phyloP scores from a whole-genome alignment of 2,329 filamentous ascomycete species.

The Shiraia bambusicola region DNA sequence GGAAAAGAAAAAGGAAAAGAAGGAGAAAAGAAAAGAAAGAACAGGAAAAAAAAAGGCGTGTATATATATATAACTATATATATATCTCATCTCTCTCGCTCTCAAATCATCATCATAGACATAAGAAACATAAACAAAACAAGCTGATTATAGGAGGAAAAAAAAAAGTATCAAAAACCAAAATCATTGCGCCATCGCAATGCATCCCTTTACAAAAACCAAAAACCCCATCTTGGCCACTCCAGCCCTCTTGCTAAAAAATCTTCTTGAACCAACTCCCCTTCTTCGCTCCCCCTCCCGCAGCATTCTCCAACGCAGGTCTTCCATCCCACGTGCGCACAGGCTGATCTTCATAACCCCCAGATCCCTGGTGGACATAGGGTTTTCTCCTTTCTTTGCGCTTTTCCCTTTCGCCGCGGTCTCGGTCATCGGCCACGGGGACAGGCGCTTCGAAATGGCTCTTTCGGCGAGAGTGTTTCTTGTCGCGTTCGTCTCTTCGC shows the following conservation, averaged over 20 bases:
- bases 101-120: too few relatives aligned
- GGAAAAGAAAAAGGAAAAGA: background rate
- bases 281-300: slow-evolving; percentile 38
- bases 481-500: slow-evolving; percentile 26
- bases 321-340: slow-evolving; percentile 46
- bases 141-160: too few relatives aligned
- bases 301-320: slow-evolving; percentile 35
- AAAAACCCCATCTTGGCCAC: background rate
- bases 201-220: background rate
- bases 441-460: slow-evolving; percentile 26
- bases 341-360: slow-evolving; percentile 34
- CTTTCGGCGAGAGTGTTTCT: slow-evolving; percentile 30
- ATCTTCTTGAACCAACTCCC: slow-evolving; percentile 54
- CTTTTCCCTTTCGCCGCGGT: slow-evolving; percentile 30
- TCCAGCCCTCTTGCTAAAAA: slow-evolving; percentile 16
- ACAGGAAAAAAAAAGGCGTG: too few relatives aligned
- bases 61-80: too few relatives aligned
- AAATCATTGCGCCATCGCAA: too few relatives aligned
- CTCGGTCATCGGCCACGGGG: slow-evolving; percentile 20
- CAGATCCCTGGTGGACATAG: too few relatives aligned
- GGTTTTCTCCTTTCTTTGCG: slow-evolving; percentile 25
- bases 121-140: too few relatives aligned
- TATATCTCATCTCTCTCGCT: too few relatives aligned
- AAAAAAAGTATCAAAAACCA: too few relatives aligned
- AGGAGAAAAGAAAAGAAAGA: background rate